A percentile compares a stretch with the other conserved stretches of the same genome.
Evolutionary conservation across 768 basidiomycete genomes (phyloP).

Genomic region (Saitozyma sp.): DNA sequence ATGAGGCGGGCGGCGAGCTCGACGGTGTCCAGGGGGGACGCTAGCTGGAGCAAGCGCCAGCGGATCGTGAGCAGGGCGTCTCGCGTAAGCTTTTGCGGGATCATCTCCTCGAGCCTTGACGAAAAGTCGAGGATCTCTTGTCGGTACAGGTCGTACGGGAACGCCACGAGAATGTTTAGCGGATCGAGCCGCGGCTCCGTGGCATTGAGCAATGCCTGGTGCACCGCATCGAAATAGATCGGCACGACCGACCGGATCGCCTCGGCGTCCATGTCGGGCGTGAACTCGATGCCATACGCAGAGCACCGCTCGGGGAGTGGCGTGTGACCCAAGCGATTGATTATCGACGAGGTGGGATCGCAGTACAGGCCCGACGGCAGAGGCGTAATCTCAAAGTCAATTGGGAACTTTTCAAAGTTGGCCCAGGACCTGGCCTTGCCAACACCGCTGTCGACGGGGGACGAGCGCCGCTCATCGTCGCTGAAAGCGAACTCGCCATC

Average conservation of each 20-base stretch:
- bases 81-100: constrained; percentile 4
- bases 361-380: constrained; percentile 46
- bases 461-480: background rate
- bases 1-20: constrained; percentile 54
- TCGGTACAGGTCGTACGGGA: background rate
- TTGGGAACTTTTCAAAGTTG: constrained; percentile 43
- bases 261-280: constrained; percentile 54
- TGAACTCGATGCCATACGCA: constrained; percentile 48
- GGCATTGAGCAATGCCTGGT: constrained; percentile 55
- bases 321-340: background rate
- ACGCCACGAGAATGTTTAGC: background rate
- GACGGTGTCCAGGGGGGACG: background rate
- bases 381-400: constrained; percentile 49
- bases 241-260: constrained; percentile 55
- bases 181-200: background rate
- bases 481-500: constrained; percentile 35
- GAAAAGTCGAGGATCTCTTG: constrained; percentile 54
- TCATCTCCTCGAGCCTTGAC: constrained; percentile 7
- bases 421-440: constrained; percentile 49
- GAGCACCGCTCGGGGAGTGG: constrained; percentile 8
- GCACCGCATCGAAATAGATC: constrained; percentile 57
- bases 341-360: background rate
- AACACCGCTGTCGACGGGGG: constrained; percentile 21
- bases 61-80: constrained; percentile 9
- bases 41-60: constrained; percentile 24